phyloP scores from a whole-genome alignment of 2,329 filamentous ascomycete species.

The Endothia cerciana region DNA sequence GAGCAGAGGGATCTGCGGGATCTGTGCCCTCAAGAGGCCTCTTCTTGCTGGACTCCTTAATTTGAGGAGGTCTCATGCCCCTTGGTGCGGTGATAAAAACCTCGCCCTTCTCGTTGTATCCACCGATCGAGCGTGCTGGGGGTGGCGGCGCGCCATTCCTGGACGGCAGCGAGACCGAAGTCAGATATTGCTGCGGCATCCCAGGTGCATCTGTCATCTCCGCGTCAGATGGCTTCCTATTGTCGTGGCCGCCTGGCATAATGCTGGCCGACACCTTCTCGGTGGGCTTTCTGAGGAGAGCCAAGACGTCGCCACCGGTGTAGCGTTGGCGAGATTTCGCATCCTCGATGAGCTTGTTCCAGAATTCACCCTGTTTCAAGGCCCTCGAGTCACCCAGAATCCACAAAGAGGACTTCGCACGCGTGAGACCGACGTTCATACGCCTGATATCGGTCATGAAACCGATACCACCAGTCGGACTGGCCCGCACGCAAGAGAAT shows the following conservation, averaged over 20 bases:
- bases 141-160: neutral
- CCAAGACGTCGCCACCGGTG: slow-evolving; percentile 66
- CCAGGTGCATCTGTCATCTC: slow-evolving; percentile 34
- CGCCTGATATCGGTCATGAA: slow-evolving; percentile 97
- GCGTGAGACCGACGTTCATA: slow-evolving; percentile 98
- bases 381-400: slow-evolving; percentile 91
- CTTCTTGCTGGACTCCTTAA: slow-evolving; percentile 43
- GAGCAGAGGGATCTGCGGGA: slow-evolving; percentile 35
- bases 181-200: neutral
- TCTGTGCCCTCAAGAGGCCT: slow-evolving; percentile 46
- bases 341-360: slow-evolving; percentile 84
- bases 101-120: slow-evolving; percentile 38
- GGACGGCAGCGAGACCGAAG: neutral
- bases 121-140: slow-evolving; percentile 12
- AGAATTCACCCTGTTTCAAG: slow-evolving; percentile 85
- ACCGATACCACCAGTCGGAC: slow-evolving; percentile 90
- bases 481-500: slow-evolving; percentile 96
- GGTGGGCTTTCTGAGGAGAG: slow-evolving; percentile 51
- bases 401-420: slow-evolving; percentile 96
- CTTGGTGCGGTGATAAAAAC: slow-evolving; percentile 29
- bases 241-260: slow-evolving; percentile 22
- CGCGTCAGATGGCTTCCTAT: slow-evolving; percentile 30
- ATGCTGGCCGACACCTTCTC: slow-evolving; percentile 38
- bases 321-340: slow-evolving; percentile 75
- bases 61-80: slow-evolving; percentile 21